Conservation (phyloP, 192 early-diverging fungal genomes). For the Gryganskiella cystojenkinii region DNA sequence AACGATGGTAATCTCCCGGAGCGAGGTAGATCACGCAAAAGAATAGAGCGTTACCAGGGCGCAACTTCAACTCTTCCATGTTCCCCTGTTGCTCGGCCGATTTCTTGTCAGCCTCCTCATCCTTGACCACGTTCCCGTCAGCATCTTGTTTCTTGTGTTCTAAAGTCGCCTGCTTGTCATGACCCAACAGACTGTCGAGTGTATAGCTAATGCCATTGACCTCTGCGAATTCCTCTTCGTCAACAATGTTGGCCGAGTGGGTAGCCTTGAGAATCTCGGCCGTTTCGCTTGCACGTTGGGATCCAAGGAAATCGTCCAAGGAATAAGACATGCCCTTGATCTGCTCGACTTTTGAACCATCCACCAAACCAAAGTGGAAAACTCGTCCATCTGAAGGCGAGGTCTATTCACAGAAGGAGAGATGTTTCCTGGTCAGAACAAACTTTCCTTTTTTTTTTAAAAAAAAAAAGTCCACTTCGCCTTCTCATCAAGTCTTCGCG, state of each 20-base stretch:
- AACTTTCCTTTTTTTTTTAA: too few relatives aligned
- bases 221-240: constrained; percentile 88
- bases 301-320: constrained; percentile 88
- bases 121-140: constrained; percentile 49
- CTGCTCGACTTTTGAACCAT: constrained; percentile 84
- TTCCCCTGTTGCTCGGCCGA: constrained; percentile 6
- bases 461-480: too few relatives aligned
- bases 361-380: constrained; percentile 88
- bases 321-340: constrained; percentile 96
- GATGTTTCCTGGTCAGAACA: too few relatives aligned
- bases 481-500: too few relatives aligned
- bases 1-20: constrained; percentile 99
- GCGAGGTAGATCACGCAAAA: constrained; percentile 97
- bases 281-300: constrained; percentile 29
- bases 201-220: constrained; percentile 90
- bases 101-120: constrained; percentile 34
- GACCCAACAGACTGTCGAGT: constrained; percentile 77
- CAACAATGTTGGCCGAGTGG: constrained; percentile 71
- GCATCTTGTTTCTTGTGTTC: constrained; percentile 53
- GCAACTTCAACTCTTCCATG: constrained; percentile 9
- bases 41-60: constrained; percentile 78
- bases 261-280: constrained; percentile 59
- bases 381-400: constrained; percentile 94
- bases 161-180: constrained; percentile 38
- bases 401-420: constrained; percentile 52